Conservation (phyloP, 2,329 filamentous ascomycete genomes). For the Basipetospora sp. region DNA sequence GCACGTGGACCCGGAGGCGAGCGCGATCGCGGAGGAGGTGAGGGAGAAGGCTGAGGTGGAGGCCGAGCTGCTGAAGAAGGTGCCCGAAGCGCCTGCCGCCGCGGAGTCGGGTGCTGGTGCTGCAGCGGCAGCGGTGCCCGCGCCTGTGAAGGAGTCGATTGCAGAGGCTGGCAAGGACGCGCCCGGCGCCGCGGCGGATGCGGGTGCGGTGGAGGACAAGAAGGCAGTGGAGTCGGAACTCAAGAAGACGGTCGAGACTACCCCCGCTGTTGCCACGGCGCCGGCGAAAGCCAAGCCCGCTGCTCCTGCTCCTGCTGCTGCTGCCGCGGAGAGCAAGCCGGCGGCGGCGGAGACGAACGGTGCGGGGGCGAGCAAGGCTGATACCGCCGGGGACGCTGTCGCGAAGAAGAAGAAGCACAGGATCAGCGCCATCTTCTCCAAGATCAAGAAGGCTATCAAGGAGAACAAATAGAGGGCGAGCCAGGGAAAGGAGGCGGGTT, state of each 20-base stretch:
- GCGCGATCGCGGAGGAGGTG: slow-evolving; percentile 1
- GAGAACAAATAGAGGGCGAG: no score
- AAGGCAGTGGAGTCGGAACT: slow-evolving; percentile 60
- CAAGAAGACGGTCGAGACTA: slow-evolving; percentile 29
- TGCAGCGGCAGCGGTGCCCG: no score
- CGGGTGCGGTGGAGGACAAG: slow-evolving; percentile 60
- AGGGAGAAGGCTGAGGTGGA: slow-evolving; percentile 6
- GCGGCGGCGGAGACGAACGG: no score
- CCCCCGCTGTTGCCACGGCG: slow-evolving; percentile 6
- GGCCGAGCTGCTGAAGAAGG: slow-evolving; percentile 18
- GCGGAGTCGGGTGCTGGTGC: slow-evolving; percentile 47
- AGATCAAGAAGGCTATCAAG: slow-evolving; percentile 14
- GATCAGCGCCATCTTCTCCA: slow-evolving; percentile 46
- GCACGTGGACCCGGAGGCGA: not conserved
- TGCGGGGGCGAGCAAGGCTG: slow-evolving; percentile 9
- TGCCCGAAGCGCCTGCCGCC: slow-evolving; percentile 44
- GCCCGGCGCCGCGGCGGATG: slow-evolving; percentile 57
- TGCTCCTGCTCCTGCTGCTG: slow-evolving; percentile 10
- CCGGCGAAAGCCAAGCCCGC: slow-evolving; percentile 10
- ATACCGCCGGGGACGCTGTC: slow-evolving; percentile 9
- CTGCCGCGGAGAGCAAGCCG: no score
- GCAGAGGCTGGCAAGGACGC: slow-evolving; percentile 42
- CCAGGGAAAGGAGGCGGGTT: no score
- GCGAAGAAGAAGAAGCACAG: slow-evolving; percentile 51
- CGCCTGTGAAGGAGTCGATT: not conserved